Evolutionary conservation across 78 protist species (phyloP).

Genomic region (Cavenderia fasciculata): DNA sequence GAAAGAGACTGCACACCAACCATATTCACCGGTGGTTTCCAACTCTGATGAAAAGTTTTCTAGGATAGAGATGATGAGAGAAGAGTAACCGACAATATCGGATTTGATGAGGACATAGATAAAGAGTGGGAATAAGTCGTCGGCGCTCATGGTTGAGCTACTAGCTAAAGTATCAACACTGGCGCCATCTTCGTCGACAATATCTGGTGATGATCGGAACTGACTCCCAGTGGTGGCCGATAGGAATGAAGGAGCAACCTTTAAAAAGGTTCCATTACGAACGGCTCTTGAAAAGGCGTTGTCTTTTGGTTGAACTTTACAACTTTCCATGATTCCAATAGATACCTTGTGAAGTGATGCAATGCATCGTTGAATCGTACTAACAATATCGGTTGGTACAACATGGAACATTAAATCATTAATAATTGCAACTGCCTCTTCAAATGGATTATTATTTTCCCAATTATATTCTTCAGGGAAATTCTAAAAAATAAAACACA

Average conservation of each 20-base stretch:
- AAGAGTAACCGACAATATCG: conserved; percentile 14
- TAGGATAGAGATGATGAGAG: background rate
- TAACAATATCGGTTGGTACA: conserved; percentile 43
- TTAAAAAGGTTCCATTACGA: too few relatives aligned
- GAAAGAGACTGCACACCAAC: conserved; percentile 48
- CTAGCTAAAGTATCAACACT: conserved; percentile 17
- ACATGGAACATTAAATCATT: conserved; percentile 16
- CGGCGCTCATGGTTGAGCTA: conserved; percentile 45
- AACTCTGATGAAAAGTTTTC: conserved; percentile 32
- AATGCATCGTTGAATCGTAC: conserved; percentile 40
- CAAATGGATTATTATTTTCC: conserved; percentile 14
- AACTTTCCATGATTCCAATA: background rate
- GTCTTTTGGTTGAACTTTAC: background rate
- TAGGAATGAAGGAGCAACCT: too few relatives aligned
- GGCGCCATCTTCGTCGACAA: background rate
- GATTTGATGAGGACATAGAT: conserved; percentile 40
- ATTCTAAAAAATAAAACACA: background rate
- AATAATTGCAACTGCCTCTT: conserved; percentile 10
- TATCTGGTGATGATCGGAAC: background rate
- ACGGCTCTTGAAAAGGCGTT: background rate
- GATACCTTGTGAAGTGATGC: conserved; percentile 15
- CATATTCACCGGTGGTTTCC: conserved; percentile 57
- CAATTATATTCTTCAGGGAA: conserved; percentile 37
- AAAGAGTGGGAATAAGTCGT: conserved; percentile 58
- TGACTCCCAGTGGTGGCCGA: background rate